Base-by-base conservation (phyloP, 306 rosid species). In the Cotoneaster glaucophyllus region DNA sequence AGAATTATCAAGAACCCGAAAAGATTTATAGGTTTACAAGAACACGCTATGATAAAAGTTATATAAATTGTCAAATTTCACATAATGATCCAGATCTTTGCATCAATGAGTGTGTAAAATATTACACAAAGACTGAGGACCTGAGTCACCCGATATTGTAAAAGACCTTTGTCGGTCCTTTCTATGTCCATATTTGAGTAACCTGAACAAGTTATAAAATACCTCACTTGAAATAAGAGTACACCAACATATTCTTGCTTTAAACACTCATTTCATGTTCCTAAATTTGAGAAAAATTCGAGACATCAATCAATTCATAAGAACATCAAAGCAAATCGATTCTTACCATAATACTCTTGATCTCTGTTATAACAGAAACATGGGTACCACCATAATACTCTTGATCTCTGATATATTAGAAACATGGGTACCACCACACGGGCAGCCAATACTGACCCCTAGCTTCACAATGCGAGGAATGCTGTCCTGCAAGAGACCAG, bases 381-480 rank as follows among this genome's bases (percentile, higher is more conserved):
- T 92, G 96, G 57, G 96, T 90, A 64, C 97, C 97, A 13, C 97
- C 97, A 67, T 88, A 48, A 89, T 43, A 64, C 74, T 70, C 41
- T 34, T 70, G 70, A 92, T 88, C 50, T 89, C 97, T 22, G 93
- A 89, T 78, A 92, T 76, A 77, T 89, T 87, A 67, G 83, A 61
- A 75, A 92, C 91, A 71, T 86, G 93, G 44, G 96, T 89, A 64
- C 97, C 97, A 17, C 97, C 97, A 69, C 97, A 92, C 0, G 96
- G 96, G 75, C 97, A 86, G 66, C 91, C 97, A 13, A 84, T 87
- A 77, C 67, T 75, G 78, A 71, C 81, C 56, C 87, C 90, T 59
- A 92, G 59, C 83, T 74, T 84, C 71, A 92, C 83, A 75, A 90
- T 74, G 34, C 97, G 88, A 71, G 96, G 96, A 41, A 88, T 84